phyloP scores from a whole-genome alignment of 1,139 yeast genomes.

The Geotrichum histeridarum region DNA sequence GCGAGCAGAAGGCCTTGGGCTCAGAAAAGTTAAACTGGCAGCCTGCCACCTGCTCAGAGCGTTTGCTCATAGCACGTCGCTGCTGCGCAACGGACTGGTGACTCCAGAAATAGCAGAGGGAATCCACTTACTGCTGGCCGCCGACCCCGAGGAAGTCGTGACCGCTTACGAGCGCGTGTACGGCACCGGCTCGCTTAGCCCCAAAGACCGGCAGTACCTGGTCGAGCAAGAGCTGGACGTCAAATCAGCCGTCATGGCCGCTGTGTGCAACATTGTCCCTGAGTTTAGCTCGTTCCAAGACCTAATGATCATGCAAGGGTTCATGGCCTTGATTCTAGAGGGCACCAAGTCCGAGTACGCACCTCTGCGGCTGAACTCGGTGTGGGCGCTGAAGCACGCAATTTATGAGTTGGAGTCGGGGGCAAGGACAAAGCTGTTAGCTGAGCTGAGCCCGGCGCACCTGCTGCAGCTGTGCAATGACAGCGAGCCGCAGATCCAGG shows the following conservation, averaged over 20 bases:
- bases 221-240: slow-evolving; percentile 43
- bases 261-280: slow-evolving; percentile 68
- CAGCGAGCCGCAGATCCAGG: slow-evolving; percentile 51
- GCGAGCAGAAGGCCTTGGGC: slow-evolving; percentile 19
- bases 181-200: slow-evolving; percentile 23
- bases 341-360: slow-evolving; percentile 33
- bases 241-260: slow-evolving; percentile 59
- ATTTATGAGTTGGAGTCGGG: slow-evolving; percentile 45
- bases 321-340: slow-evolving; percentile 47
- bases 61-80: slow-evolving; percentile 65
- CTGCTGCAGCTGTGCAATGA: slow-evolving; percentile 51
- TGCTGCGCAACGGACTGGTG: slow-evolving; percentile 63
- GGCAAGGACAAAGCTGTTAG: slow-evolving; percentile 33
- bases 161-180: slow-evolving; percentile 13
- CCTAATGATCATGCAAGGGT: slow-evolving; percentile 51
- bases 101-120: slow-evolving; percentile 51
- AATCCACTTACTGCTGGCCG: slow-evolving; percentile 42
- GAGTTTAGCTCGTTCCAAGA: slow-evolving; percentile 74
- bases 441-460: slow-evolving; percentile 47
- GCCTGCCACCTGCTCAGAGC: slow-evolving; percentile 62
- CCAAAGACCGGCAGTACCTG: slow-evolving; percentile 26
- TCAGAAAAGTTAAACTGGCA: slow-evolving; percentile 34
- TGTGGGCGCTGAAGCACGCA: slow-evolving; percentile 55
- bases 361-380: slow-evolving; percentile 45
- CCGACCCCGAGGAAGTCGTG: slow-evolving; percentile 19